Conservation (phyloP, 2,329 filamentous ascomycete species). For the Thelonectria blattea region DNA sequence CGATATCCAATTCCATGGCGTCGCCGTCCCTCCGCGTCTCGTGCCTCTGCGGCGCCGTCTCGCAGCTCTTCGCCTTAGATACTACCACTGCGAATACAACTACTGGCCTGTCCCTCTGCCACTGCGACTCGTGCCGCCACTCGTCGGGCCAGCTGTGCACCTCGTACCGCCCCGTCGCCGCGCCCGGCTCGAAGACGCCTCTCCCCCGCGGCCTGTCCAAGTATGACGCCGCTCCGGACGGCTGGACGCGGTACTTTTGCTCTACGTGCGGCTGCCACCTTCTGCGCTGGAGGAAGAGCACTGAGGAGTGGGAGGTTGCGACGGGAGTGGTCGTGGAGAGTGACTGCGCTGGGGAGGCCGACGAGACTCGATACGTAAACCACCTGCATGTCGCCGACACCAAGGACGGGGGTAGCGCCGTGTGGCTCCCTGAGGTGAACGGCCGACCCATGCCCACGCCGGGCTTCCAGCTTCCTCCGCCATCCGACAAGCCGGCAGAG, state of each 20-base stretch:
- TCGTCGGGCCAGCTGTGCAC: conserved; percentile 46
- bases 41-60: conserved; percentile 19
- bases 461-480: neutral
- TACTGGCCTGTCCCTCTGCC: conserved; percentile 37
- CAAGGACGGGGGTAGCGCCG: conserved; percentile 45
- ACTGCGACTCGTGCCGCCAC: conserved; percentile 42
- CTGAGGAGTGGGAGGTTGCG: conserved; percentile 43
- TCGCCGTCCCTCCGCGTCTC: conserved; percentile 12
- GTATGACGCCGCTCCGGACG: conserved; percentile 3
- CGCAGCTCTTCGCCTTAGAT: conserved; percentile 12
- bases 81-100: neutral
- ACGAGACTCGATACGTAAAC: neutral
- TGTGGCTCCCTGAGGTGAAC: conserved; percentile 34
- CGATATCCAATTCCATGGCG: neutral
- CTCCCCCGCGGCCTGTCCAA: conserved; percentile 20
- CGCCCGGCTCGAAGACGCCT: neutral
- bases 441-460: neutral
- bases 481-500: neutral
- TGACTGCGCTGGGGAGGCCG: neutral
- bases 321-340: conserved; percentile 44
- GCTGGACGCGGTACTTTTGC: conserved; percentile 46
- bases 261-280: conserved; percentile 50
- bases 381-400: conserved; percentile 41
- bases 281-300: conserved; percentile 34
- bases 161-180: conserved; percentile 44